Conservation (phyloP, 164 flowering plant species). For the Annona cherimola region DNA sequence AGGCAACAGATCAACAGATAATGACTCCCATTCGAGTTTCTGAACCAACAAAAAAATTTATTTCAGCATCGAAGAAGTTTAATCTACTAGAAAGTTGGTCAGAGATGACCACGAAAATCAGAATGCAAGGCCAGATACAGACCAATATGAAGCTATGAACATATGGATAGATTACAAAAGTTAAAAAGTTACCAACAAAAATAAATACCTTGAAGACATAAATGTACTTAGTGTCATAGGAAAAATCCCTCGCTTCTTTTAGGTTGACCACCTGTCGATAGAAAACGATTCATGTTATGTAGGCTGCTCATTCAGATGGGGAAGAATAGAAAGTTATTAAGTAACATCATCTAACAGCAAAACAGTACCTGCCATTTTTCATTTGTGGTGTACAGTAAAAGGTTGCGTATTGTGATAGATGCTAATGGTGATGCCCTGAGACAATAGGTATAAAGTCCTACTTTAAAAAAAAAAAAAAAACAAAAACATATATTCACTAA, state of each 20-base stretch:
- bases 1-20: constrained; percentile 90
- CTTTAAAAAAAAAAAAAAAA: too few species aligned
- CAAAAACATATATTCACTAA: background rate
- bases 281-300: constrained; percentile 12
- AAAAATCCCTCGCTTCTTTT: constrained; percentile 93
- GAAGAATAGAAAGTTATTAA: background rate
- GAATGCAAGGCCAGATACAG: background rate
- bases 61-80: background rate
- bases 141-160: background rate
- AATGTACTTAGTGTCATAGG: constrained; percentile 59
- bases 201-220: constrained; percentile 87
- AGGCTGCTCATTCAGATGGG: constrained; percentile 5
- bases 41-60: constrained; percentile 23
- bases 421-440: constrained; percentile 91
- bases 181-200: background rate
- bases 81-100: background rate
- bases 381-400: constrained; percentile 79
- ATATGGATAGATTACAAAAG: background rate
- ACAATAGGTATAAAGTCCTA: too few species aligned
- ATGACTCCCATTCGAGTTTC: constrained; percentile 96
- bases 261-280: constrained; percentile 77
- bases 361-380: constrained; percentile 83
- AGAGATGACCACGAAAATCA: background rate
- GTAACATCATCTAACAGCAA: background rate
- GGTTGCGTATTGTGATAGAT: constrained; percentile 85